Conservation (phyloP, 352 stramenopile genomes). For the Globisporangium nagaii region DNA sequence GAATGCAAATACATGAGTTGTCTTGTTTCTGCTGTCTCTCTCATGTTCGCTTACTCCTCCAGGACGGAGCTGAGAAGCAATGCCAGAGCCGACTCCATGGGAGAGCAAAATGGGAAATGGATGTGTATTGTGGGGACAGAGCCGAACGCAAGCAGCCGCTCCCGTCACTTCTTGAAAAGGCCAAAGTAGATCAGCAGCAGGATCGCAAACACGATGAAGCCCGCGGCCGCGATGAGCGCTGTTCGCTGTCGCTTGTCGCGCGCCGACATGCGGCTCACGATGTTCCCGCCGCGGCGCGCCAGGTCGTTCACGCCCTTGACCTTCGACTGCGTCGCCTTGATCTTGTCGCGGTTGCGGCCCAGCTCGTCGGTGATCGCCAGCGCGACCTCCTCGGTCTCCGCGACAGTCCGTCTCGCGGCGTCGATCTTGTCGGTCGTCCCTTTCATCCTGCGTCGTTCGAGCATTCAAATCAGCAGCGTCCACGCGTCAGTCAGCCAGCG, state of each 20-base stretch:
- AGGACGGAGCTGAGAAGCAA: too few relatives aligned
- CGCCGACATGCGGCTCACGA: slow-evolving; percentile 80
- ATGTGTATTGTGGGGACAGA: slow-evolving; percentile 1
- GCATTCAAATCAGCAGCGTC: too few relatives aligned
- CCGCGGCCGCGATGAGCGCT: slow-evolving; percentile 63
- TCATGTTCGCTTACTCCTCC: too few relatives aligned
- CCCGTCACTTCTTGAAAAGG: slow-evolving; percentile 79
- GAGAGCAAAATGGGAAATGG: background rate
- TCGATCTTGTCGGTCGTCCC: slow-evolving; percentile 77
- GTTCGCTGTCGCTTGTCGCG: slow-evolving; percentile 76
- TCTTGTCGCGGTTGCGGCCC: slow-evolving; percentile 81
- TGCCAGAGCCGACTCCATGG: too few relatives aligned
- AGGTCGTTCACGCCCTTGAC: slow-evolving; percentile 85
- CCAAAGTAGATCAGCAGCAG: slow-evolving; percentile 86
- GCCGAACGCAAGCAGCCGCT: background rate
- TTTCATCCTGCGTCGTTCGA: slow-evolving; percentile 54
- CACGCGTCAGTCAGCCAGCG: background rate
- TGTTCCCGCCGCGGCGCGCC: slow-evolving; percentile 72
- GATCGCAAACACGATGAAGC: slow-evolving; percentile 80
- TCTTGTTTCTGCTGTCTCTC: too few relatives aligned
- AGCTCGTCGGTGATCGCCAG: slow-evolving; percentile 81
- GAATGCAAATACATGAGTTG: too few relatives aligned
- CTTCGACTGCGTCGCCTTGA: slow-evolving; percentile 75
- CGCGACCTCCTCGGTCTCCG: slow-evolving; percentile 83
- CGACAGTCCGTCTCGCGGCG: slow-evolving; percentile 71